Evolutionary conservation across 345 rosid genomes (phyloP), one percentile per base, ranked within the genome.

Genomic region (Rhodomyrtus tomentosa): DNA sequence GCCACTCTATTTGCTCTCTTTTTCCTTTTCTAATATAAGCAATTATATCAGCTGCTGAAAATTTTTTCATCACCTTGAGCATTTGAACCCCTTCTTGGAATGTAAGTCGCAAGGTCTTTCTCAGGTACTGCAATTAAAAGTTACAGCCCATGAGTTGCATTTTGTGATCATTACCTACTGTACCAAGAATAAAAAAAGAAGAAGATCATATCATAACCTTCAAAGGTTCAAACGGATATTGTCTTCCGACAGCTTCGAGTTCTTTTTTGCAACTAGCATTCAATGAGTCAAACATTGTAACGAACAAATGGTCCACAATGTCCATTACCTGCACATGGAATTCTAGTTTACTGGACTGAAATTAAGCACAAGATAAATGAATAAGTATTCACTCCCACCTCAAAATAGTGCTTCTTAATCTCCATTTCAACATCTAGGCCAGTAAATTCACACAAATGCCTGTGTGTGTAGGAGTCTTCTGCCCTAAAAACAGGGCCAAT

Each of bases 371-470:
- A 45, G 25, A 25, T 22, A 62, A 86, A 81, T 24, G 40, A 73
- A n/a, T 20, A 38, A 16, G 38, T 58, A 55, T 21, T n/a, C 62
- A 55, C 12, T 62, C 79, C 42, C 85, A 93, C 99, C 96, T 95
- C 98, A 68, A 89, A 92, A 55, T 96, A 96, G 87, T 94, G 93
- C 51, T 88, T 88, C 76, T 86, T 90, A 40, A 96, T 95, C 90
- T 95, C 98, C 98, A 95, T 93, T 88, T 96, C 98, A 52, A 89
- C 92, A 91, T 96, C 98, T 89, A 96, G 98, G 68, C 99, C 98
- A 0, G 93, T 91, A 54, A 96, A 94, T 83, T 96, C 98, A 59
- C 98, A 96, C 87, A 96, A 83, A 84, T 95, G 99, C 89, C 98
- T 90, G 86, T 95, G 98, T 27, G 98, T 96, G 86, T 76, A 93